Evolutionary conservation across 768 basidiomycete genomes (phyloP).

Genomic region (Suillus americanus): DNA sequence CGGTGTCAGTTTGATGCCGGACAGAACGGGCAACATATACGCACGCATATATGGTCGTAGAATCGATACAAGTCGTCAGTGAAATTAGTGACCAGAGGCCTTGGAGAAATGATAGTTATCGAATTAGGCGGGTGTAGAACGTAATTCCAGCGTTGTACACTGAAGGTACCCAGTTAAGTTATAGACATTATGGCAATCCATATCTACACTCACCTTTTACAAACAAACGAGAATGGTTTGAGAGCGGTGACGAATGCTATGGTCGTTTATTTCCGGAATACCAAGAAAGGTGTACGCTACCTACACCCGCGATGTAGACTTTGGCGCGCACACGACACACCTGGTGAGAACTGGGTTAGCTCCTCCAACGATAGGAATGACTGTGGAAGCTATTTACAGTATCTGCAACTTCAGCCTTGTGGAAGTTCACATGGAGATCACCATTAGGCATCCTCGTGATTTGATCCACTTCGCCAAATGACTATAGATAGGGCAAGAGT

Average conservation of each 20-base stretch:
- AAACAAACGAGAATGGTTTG: slow-evolving; percentile 14
- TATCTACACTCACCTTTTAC: slow-evolving; percentile 21
- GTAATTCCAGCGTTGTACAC: slow-evolving; percentile 29
- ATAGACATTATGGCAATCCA: not conserved
- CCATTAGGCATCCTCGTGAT: slow-evolving; percentile 75
- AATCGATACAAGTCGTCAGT: slow-evolving; percentile 23
- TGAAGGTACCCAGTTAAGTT: slow-evolving; percentile 12
- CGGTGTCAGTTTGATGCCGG: slow-evolving; percentile 6
- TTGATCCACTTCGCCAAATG: slow-evolving; percentile 73
- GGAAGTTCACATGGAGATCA: slow-evolving; percentile 76
- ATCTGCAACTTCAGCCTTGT: slow-evolving; percentile 75
- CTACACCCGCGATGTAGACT: slow-evolving; percentile 72
- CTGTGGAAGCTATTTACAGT: slow-evolving; percentile 48
- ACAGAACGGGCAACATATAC: not conserved
- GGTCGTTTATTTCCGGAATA: slow-evolving; percentile 50
- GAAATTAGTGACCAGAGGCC: slow-evolving; percentile 29
- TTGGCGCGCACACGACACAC: slow-evolving; percentile 78
- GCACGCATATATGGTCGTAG: slow-evolving; percentile 26
- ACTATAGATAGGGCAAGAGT: slow-evolving; percentile 36
- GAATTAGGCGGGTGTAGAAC: slow-evolving; percentile 24
- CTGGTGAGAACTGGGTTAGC: slow-evolving; percentile 35
- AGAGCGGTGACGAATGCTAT: slow-evolving; percentile 11
- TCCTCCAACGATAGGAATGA: not conserved
- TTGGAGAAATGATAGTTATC: slow-evolving; percentile 24
- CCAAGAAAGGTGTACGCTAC: slow-evolving; percentile 80